phyloP scores from a whole-genome alignment of 2,329 filamentous ascomycete genomes.

The Pseudogymnoascus sp. region DNA sequence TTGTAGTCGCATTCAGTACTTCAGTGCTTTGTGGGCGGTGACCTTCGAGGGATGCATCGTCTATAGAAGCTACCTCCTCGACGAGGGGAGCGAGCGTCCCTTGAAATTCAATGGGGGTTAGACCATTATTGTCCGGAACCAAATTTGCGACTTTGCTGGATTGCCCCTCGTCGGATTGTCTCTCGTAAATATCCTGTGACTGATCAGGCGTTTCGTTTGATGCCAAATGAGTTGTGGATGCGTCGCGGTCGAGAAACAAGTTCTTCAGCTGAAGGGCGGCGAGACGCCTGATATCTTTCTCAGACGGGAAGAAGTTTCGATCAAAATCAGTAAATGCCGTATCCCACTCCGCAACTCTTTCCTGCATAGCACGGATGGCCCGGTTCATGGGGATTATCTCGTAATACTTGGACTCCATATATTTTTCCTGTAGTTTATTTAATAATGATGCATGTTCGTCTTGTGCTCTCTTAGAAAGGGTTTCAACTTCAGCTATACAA shows the following conservation, averaged over 20 bases:
- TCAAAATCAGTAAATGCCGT: slow-evolving; percentile 85
- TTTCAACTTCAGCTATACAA: slow-evolving; percentile 75
- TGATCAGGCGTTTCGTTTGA: slow-evolving; percentile 58
- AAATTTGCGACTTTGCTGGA: neutral
- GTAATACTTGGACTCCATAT: slow-evolving; percentile 91
- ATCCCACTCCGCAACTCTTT: slow-evolving; percentile 92
- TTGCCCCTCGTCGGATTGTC: slow-evolving; percentile 28
- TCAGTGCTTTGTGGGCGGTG: neutral
- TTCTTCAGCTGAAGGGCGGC: slow-evolving; percentile 90
- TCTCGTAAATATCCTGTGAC: slow-evolving; percentile 39
- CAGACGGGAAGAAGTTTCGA: slow-evolving; percentile 81
- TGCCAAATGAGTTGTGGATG: slow-evolving; percentile 66
- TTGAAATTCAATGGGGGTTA: neutral
- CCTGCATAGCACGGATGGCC: slow-evolving; percentile 80
- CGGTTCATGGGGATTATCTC: slow-evolving; percentile 91
- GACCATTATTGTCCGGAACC: neutral
- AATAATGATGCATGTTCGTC: slow-evolving; percentile 72
- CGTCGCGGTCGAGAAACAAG: slow-evolving; percentile 78
- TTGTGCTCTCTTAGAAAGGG: slow-evolving; percentile 66
- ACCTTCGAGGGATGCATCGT: neutral
- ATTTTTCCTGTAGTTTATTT: slow-evolving; percentile 75
- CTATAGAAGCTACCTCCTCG: neutral
- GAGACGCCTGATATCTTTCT: slow-evolving; percentile 89
- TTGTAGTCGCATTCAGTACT: neutral
- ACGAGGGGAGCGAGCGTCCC: neutral